Evolutionary conservation across 75 land plant species (phyloP).

Genomic region (Picea sitchensis): DNA sequence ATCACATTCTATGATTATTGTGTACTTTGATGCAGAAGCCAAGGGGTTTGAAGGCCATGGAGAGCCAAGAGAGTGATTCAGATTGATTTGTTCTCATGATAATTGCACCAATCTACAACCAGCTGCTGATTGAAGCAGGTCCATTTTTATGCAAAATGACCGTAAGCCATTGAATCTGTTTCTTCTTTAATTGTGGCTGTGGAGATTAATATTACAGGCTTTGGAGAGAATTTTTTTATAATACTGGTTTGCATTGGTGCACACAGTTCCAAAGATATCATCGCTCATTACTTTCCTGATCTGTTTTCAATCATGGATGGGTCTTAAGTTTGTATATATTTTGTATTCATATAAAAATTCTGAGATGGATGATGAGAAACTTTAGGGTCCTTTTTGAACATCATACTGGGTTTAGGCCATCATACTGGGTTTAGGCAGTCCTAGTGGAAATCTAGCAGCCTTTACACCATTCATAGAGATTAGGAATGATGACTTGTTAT

Average conservation of each 20-base stretch:
- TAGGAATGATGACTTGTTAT: neutral
- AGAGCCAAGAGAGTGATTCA: constrained; percentile 38
- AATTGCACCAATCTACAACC: neutral
- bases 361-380: neutral
- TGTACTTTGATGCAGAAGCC: constrained; percentile 25
- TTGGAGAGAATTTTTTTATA: neutral
- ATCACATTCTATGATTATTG: neutral
- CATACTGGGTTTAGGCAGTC: neutral
- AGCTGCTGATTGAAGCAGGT: neutral
- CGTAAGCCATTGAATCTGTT: neutral
- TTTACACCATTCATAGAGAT: neutral
- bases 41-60: constrained; percentile 56
- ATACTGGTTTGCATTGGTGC: neutral
- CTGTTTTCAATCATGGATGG: neutral
- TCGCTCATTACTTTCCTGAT: neutral
- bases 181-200: neutral
- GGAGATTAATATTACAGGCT: neutral
- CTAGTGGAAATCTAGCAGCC: neutral
- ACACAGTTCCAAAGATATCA: neutral
- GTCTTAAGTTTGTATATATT: neutral
- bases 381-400: constrained; percentile 3
- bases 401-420: neutral
- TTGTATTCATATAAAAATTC: neutral
- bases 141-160: neutral
- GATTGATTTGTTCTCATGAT: constrained; percentile 21